phyloP scores from a whole-genome alignment of 257 asterid genomes.

The Leonotis leonurus region DNA sequence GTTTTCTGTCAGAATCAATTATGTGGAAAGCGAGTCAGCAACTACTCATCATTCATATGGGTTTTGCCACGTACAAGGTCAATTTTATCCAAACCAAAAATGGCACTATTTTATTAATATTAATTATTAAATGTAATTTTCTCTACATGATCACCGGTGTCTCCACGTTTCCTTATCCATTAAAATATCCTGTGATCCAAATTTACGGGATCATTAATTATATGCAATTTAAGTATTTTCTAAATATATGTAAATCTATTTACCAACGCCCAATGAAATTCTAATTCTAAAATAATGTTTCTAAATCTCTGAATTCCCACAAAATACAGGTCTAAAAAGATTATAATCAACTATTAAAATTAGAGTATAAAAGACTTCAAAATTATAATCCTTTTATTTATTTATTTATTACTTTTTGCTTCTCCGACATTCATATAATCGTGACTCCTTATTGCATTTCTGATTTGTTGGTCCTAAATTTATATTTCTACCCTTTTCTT shows the following conservation, averaged over 20 bases:
- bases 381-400: too few relatives aligned
- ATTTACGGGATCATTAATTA: not conserved
- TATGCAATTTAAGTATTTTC: too few relatives aligned
- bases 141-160: conserved; percentile 16
- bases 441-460: too few relatives aligned
- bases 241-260: not conserved
- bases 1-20: not conserved
- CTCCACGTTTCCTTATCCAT: conserved; percentile 35
- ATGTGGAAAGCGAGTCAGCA: conserved; percentile 38
- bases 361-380: too few relatives aligned
- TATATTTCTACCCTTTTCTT: not conserved
- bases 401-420: too few relatives aligned
- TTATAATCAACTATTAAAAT: too few relatives aligned
- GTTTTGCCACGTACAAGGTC: conserved; percentile 21
- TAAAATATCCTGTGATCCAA: conserved; percentile 13
- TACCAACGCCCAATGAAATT: too few relatives aligned
- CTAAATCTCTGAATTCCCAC: too few relatives aligned
- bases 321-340: too few relatives aligned
- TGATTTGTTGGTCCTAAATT: not conserved
- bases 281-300: too few relatives aligned
- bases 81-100: not conserved
- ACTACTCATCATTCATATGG: conserved; percentile 12
- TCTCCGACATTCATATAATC: too few relatives aligned
- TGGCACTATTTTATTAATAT: too few relatives aligned
- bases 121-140: not conserved